A percentile compares a stretch with the other conserved stretches of the same genome.
phyloP scores from a whole-genome alignment of 108 stramenopile species.

The Schizochytrium sp. region DNA sequence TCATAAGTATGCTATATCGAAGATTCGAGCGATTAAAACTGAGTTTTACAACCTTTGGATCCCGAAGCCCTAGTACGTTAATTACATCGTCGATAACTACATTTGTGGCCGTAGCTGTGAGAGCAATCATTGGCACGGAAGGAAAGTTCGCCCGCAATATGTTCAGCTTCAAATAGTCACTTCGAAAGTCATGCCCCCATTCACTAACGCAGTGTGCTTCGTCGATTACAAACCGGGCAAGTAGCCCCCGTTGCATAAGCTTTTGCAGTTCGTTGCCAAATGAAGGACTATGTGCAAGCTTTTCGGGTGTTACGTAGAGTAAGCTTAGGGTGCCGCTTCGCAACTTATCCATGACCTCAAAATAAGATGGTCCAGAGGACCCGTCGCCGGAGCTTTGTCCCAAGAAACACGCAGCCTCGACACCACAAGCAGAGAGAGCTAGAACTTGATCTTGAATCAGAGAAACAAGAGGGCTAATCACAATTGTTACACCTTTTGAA shows the following conservation, averaged over 20 bases:
- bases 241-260: constrained; percentile 70
- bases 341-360: neutral
- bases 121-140: constrained; percentile 92
- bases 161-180: constrained; percentile 89
- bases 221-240: constrained; percentile 96
- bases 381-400: constrained; percentile 63
- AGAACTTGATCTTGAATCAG: constrained; percentile 98
- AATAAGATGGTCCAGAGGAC: neutral
- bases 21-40: constrained; percentile 95
- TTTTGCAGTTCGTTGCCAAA: constrained; percentile 82
- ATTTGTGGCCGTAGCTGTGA: constrained; percentile 98
- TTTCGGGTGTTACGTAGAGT: constrained; percentile 97
- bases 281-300: constrained; percentile 82
- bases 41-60: constrained; percentile 73
- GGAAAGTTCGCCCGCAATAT: constrained; percentile 87
- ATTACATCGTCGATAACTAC: constrained; percentile 76
- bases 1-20: constrained; percentile 86
- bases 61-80: neutral
- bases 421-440: constrained; percentile 84
- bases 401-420: constrained; percentile 84
- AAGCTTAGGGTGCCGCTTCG: constrained; percentile 88
- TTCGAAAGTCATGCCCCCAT: constrained; percentile 94
- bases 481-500: constrained; percentile 89
- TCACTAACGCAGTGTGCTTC: constrained; percentile 95
- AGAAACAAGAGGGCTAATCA: constrained; percentile 94